A percentile compares a stretch with the other conserved stretches of the same genome.
phyloP scores from a whole-genome alignment of 2,329 filamentous ascomycete species.

The Aspergillus sp. region DNA sequence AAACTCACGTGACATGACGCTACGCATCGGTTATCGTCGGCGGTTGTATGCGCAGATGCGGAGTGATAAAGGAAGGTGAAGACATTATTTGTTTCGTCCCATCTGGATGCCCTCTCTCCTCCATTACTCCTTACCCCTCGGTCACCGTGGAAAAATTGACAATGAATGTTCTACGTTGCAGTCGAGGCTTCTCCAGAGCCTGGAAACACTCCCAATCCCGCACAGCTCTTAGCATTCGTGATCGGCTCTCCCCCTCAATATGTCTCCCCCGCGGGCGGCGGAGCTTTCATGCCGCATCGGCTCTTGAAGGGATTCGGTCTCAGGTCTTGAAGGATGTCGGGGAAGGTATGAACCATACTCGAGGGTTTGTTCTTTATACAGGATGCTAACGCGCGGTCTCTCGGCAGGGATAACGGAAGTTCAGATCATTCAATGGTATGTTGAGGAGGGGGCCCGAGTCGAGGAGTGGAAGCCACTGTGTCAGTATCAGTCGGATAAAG shows the following conservation, averaged over 20 bases:
- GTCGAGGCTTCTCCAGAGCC: slow-evolving; percentile 33
- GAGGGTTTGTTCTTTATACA: neutral
- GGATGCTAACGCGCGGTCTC: neutral
- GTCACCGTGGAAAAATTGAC: slow-evolving; percentile 8
- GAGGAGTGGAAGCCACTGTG: slow-evolving; percentile 98
- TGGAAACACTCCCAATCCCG: slow-evolving; percentile 30
- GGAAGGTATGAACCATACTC: slow-evolving; percentile 37
- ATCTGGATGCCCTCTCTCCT: slow-evolving; percentile 1
- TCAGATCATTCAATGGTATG: slow-evolving; percentile 99
- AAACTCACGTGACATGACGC: slow-evolving; percentile 30
- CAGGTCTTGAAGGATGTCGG: slow-evolving; percentile 50
- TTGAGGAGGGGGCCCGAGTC: slow-evolving; percentile 90
- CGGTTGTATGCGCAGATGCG: slow-evolving; percentile 19
- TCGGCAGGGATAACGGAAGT: slow-evolving; percentile 90
- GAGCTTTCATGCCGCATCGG: slow-evolving; percentile 40
- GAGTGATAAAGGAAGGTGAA: slow-evolving; percentile 19
- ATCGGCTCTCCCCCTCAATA: slow-evolving; percentile 23
- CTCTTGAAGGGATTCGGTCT: slow-evolving; percentile 42
- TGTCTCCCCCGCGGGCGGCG: slow-evolving; percentile 30
- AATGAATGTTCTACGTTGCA: slow-evolving; percentile 39
- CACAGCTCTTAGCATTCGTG: slow-evolving; percentile 31
- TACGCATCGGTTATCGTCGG: slow-evolving; percentile 31
- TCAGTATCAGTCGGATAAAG: slow-evolving; percentile 98
- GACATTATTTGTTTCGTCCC: slow-evolving; percentile 4
- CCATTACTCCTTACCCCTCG: slow-evolving; percentile 2